phyloP scores from a whole-genome alignment of 2,329 filamentous ascomycete genomes.

The Lecanicillium sp. region DNA sequence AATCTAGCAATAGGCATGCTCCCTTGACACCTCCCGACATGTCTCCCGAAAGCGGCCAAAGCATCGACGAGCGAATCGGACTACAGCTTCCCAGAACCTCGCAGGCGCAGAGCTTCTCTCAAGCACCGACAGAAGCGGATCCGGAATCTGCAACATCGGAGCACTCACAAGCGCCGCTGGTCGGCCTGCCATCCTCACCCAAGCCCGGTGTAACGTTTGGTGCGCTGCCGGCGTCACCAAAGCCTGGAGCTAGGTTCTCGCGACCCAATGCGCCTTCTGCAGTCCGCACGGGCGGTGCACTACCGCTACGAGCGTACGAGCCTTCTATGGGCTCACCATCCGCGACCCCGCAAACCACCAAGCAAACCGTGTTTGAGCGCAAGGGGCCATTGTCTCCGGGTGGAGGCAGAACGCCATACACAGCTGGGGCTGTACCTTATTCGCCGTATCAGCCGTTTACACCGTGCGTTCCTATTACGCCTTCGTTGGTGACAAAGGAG shows the following conservation, averaged over 20 bases:
- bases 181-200: constrained; percentile 41
- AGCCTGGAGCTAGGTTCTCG: constrained; percentile 41
- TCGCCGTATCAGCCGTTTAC: constrained; percentile 74
- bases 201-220: constrained; percentile 24
- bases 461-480: constrained; percentile 67
- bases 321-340: constrained; percentile 43
- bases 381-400: constrained; percentile 44
- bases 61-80: constrained; percentile 50
- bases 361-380: constrained; percentile 58
- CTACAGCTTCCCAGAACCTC: constrained; percentile 23
- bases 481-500: constrained; percentile 61
- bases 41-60: constrained; percentile 33
- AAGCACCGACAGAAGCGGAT: constrained; percentile 32
- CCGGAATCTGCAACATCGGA: constrained; percentile 45
- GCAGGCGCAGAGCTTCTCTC: constrained; percentile 29
- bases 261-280: constrained; percentile 43
- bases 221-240: constrained; percentile 40
- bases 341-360: constrained; percentile 39
- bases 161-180: constrained; percentile 39
- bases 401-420: constrained; percentile 54
- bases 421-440: constrained; percentile 58
- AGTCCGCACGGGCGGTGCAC: constrained; percentile 45
- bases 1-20: constrained; percentile 14
- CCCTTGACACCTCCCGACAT: constrained; percentile 22
- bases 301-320: constrained; percentile 56